phyloP scores from a whole-genome alignment of 257 asterid genomes.

The Solanum paucissectum region DNA sequence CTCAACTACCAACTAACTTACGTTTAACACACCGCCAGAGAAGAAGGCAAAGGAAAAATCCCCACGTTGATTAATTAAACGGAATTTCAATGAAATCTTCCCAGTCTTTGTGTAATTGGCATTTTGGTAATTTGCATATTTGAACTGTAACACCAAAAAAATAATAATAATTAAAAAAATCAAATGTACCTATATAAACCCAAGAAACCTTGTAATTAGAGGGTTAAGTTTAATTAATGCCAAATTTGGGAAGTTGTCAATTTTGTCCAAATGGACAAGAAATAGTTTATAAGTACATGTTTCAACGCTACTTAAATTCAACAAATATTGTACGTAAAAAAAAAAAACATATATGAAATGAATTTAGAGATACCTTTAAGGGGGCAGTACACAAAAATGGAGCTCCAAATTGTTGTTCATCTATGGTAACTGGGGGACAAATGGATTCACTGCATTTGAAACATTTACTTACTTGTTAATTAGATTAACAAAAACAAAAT shows the following conservation, averaged over 20 bases:
- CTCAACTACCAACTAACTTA: not conserved
- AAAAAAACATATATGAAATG: not conserved
- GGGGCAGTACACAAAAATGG: conserved; percentile 48
- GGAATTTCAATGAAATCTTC: conserved; percentile 25
- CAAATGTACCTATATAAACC: not conserved
- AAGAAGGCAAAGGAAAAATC: conserved; percentile 74
- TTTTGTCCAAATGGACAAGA: too few relatives aligned
- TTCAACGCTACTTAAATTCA: not conserved
- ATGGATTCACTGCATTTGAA: conserved; percentile 16
- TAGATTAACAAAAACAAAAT: not conserved
- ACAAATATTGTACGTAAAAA: not conserved
- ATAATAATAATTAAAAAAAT: not conserved
- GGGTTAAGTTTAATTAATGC: not conserved
- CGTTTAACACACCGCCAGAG: conserved; percentile 54
- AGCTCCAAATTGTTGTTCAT: not conserved
- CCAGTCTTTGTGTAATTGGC: conserved; percentile 19
- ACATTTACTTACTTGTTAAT: not conserved
- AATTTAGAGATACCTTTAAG: conserved; percentile 23
- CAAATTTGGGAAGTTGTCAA: not conserved
- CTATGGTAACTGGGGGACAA: conserved; percentile 17
- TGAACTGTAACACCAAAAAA: conserved; percentile 19
- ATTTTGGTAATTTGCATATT: conserved; percentile 40
- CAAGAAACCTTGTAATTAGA: not conserved
- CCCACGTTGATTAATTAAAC: conserved; percentile 44
- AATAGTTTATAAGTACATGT: too few relatives aligned